Percentiles rank a stretch among this genome's conserved stretches.
Conservation (phyloP, 1,284 basidiomycete genomes). For the Trametes hirsuta region DNA sequence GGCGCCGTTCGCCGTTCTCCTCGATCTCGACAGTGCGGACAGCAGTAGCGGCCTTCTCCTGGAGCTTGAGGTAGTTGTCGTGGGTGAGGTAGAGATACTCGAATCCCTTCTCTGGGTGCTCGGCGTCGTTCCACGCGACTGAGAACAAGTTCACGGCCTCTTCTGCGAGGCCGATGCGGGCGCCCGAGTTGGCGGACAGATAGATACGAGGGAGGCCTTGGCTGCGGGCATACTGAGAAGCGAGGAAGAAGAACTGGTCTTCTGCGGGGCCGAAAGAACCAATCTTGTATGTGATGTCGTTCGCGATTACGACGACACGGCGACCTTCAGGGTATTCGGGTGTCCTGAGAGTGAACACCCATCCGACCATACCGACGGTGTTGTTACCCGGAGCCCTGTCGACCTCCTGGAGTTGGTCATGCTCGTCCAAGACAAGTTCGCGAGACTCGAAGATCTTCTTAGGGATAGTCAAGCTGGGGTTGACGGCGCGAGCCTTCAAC, state of each 20-base stretch:
- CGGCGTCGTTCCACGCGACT: constrained; percentile 86
- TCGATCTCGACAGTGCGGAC: constrained; percentile 87
- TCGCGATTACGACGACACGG: constrained; percentile 88
- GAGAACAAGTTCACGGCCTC: constrained; percentile 91
- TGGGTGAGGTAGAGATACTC: constrained; percentile 95
- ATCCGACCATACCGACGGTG: constrained; percentile 96
- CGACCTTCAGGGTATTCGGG: constrained; percentile 95
- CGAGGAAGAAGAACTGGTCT: constrained; percentile 96
- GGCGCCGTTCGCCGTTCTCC: constrained; percentile 83
- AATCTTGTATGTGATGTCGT: constrained; percentile 99
- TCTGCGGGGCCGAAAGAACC: constrained; percentile 97
- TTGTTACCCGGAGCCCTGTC: constrained; percentile 93
- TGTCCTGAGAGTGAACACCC: constrained; percentile 93
- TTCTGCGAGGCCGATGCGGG: constrained; percentile 95
- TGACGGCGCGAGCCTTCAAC: constrained; percentile 70
- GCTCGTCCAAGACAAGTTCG: constrained; percentile 94
- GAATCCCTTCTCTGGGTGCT: constrained; percentile 92
- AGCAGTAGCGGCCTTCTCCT: constrained; percentile 78
- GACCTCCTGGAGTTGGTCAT: constrained; percentile 89
- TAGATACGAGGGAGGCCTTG: constrained; percentile 93
- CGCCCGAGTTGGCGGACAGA: constrained; percentile 98
- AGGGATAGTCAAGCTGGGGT: constrained; percentile 74
- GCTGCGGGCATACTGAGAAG: constrained; percentile 90
- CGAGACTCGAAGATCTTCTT: constrained; percentile 81
- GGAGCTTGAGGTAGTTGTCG: constrained; percentile 82